Percentiles rank a stretch among this genome's conserved stretches.
Evolutionary conservation across 345 rosid species (phyloP).

Genomic region (Corymbia maculata): DNA sequence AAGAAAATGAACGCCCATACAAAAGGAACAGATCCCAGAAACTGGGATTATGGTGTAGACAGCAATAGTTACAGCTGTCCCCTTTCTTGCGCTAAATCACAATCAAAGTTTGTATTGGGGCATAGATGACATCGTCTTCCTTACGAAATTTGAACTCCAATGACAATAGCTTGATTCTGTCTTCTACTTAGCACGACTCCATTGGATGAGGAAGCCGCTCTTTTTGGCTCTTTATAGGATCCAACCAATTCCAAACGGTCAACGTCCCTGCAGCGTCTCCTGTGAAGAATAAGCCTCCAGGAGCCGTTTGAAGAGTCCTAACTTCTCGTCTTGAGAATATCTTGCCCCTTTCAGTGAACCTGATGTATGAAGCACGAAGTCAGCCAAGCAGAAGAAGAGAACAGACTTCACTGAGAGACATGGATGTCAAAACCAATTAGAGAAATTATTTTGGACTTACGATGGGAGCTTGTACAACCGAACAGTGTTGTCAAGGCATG

Average conservation of each 20-base stretch:
- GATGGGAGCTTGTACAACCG: constrained; percentile 33
- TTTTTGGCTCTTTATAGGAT: not conserved
- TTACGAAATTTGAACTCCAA: not conserved
- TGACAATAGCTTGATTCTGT: not conserved
- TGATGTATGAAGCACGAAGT: not conserved
- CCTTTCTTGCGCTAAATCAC: too few relatives aligned
- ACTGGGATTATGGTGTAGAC: too few relatives aligned
- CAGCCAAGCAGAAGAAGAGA: too few relatives aligned
- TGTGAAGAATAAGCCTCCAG: constrained; percentile 28
- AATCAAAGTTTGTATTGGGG: too few relatives aligned
- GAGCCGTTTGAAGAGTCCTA: constrained; percentile 20
- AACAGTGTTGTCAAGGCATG: constrained; percentile 25
- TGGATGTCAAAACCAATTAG: not conserved
- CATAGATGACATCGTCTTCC: not conserved
- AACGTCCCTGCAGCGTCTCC: constrained; percentile 41
- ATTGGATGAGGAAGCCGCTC: not conserved
- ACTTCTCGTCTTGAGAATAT: constrained; percentile 26
- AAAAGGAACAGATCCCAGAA: not conserved
- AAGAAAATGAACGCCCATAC: not conserved
- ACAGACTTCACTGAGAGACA: not conserved
- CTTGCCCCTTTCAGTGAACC: constrained; percentile 42
- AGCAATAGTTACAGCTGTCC: too few relatives aligned
- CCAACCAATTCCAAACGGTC: constrained; percentile 20
- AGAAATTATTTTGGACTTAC: constrained; percentile 9
- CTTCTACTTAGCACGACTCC: not conserved